phyloP scores from a whole-genome alignment of 345 rosid species.

The Populus simonii region DNA sequence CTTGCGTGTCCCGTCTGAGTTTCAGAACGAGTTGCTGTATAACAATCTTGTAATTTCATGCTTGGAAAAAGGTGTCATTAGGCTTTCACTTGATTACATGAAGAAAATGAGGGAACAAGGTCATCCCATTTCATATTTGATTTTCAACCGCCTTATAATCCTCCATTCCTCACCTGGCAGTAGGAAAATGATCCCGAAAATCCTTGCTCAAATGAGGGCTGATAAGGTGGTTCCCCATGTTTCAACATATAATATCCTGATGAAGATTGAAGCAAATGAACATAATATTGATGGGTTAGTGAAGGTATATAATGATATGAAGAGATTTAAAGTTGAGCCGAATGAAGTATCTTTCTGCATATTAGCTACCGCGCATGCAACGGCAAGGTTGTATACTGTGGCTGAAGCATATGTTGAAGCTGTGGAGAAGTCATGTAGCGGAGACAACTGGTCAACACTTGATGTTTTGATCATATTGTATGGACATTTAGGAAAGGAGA shows the following conservation, averaged over 20 bases:
- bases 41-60: slow-evolving; percentile 84
- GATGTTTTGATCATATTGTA: slow-evolving; percentile 74
- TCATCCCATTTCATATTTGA: slow-evolving; percentile 60
- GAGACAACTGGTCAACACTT: slow-evolving; percentile 82
- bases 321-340: slow-evolving; percentile 56
- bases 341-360: slow-evolving; percentile 83
- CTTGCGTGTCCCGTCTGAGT: slow-evolving; percentile 63
- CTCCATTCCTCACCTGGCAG: slow-evolving; percentile 66
- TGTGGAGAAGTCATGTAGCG: slow-evolving; percentile 60
- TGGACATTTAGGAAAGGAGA: slow-evolving; percentile 64
- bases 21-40: slow-evolving; percentile 78
- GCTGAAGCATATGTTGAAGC: slow-evolving; percentile 77
- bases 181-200: slow-evolving; percentile 67
- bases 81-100: slow-evolving; percentile 80
- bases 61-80: slow-evolving; percentile 68
- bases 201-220: slow-evolving; percentile 80
- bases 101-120: slow-evolving; percentile 91
- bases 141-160: slow-evolving; percentile 78
- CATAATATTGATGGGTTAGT: slow-evolving; percentile 65
- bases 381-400: slow-evolving; percentile 74
- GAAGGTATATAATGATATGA: slow-evolving; percentile 63
- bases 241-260: slow-evolving; percentile 80
- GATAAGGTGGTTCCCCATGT: slow-evolving; percentile 74
- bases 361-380: slow-evolving; percentile 77
- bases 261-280: slow-evolving; percentile 88